Evolutionary conservation across 495 filamentous ascomycete genomes (phyloP), one percentile per base, ranked within the genome.

Genomic region (Friedmanniomyces simplex): DNA sequence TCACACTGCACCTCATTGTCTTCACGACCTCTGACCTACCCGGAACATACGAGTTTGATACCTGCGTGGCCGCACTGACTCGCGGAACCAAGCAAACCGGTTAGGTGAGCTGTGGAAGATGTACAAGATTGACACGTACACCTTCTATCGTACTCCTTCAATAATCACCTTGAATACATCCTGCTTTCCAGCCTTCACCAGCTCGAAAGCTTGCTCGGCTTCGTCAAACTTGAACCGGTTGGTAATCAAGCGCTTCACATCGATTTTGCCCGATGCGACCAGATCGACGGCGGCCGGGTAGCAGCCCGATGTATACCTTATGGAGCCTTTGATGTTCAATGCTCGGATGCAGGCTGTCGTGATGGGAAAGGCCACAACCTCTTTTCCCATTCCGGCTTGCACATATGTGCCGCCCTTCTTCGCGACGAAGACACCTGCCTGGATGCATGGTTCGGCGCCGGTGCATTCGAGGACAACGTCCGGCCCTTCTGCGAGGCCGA

Each of bases 351-450:
- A 79, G n/a, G 74, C 73, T 1, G 72, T 74, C 66, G 76, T 79
- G 58, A 82, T 82, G 0, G 80, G 79, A 64, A 82, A 79, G 1
- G 61, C 66, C 45, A 80, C 76, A 63, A 80, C 77, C 59, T 74
- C 75, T 48, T 74, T 74, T 0, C 79, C 80, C 76, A 83, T 78
- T 16, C 80, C 81, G 43, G 76, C 79, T 63, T 85, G 80, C 2
- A 84, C 79, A 77, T 80, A 58, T 1, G 50, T 58, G 16, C 62
- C 62, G 22, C 59, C 59, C 21, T 51, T 43, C 47, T 54, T 57
- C 8, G 48, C 8, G 6, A 50, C 48, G 36, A 47, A 48, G 12
- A 62, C 50, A 24, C 52, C 62, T 1, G 52, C 28, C 32, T 58
- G 57, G n/a, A 62, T 56, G 42, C 59, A 61, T 6, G 53, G 20